Evolutionary conservation across 805 yeast genomes (phyloP), one percentile per base, ranked within the genome.

Genomic region (Pichia paraexigua): DNA sequence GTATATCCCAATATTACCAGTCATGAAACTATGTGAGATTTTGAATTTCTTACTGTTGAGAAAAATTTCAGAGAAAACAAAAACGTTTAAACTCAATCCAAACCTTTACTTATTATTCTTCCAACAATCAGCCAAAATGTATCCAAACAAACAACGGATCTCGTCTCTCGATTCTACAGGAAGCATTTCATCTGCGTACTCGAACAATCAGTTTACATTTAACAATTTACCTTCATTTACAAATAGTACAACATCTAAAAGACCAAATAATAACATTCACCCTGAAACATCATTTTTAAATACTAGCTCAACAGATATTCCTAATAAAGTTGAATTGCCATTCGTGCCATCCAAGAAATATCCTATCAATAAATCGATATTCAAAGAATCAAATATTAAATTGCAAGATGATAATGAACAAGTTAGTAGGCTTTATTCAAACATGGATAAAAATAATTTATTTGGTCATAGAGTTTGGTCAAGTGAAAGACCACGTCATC

Each of bases 311-410:
- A 18, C 40, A 6, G n/a, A 37, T 30, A 28, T 43, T 12, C 28
- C 41, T 9, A 44, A 44, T 13, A 46, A 35, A 27, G 49, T 39
- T 7, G 51, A 51, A 12, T 39, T 57, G 21, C 60, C 60, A 7
- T 58, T 58, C 46, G 47, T 47, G 10, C 53, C 58, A 20, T 47
- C 53, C 2, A 56, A 49, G 41, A 53, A 53, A 10, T 50, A 48
- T 42, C 40, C 52, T 13, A 39, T 47, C 18, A 50, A 52, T 27
- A 47, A 46, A 5, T 39, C 50, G 1, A 24, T 48, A 10, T 53
- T 54, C n/a, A 27, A 35, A 10, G 52, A 41, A 22, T 48, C 45
- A n/a, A 25, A 15, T 22, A 4, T 15, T 10, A 17, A 37, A 12
- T 13, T 17, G 13, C 9, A 25, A 24, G 7, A 22, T 7, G 7